Conservation (phyloP, 371 early-diverging fungal species). For the Funneliformis caledonium region DNA sequence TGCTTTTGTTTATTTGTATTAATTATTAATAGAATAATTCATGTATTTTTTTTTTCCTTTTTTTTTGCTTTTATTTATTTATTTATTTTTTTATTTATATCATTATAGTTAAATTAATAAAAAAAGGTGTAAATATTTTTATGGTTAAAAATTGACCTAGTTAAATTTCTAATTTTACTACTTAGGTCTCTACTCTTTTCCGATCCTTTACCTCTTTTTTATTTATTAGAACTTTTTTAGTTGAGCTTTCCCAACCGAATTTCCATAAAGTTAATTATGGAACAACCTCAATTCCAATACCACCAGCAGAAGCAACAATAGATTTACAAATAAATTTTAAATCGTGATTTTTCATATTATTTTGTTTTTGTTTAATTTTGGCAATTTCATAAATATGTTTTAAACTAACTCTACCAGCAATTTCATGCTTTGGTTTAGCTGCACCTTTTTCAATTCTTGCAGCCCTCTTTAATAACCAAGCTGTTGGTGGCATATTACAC, state of each 20-base stretch:
- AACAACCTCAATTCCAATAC: constrained; percentile 88
- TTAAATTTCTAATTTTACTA: no score
- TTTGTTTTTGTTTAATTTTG: constrained; percentile 86
- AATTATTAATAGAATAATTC: no score
- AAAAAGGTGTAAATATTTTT: no score
- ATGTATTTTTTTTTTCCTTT: no score
- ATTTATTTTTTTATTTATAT: no score
- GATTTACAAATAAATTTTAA: constrained; percentile 76
- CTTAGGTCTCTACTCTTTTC: no score
- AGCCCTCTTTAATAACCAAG: constrained; percentile 88
- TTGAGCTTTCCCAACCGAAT: neutral
- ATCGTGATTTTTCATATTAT: constrained; percentile 71
- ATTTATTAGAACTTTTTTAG: no score
- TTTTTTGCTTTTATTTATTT: no score
- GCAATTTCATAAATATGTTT: constrained; percentile 97
- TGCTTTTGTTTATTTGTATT: no score
- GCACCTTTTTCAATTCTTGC: constrained; percentile 92
- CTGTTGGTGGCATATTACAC: constrained; percentile 88
- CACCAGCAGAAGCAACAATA: constrained; percentile 81
- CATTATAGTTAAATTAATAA: no score
- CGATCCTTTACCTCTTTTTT: no score
- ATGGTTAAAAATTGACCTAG: no score
- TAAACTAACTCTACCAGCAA: constrained; percentile 79
- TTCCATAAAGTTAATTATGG: constrained; percentile 47
- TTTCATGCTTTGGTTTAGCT: constrained; percentile 73